Percentiles rank a stretch among this genome's conserved stretches.
Evolutionary conservation across 768 basidiomycete species (phyloP).

Genomic region (Amanita brunnescens): DNA sequence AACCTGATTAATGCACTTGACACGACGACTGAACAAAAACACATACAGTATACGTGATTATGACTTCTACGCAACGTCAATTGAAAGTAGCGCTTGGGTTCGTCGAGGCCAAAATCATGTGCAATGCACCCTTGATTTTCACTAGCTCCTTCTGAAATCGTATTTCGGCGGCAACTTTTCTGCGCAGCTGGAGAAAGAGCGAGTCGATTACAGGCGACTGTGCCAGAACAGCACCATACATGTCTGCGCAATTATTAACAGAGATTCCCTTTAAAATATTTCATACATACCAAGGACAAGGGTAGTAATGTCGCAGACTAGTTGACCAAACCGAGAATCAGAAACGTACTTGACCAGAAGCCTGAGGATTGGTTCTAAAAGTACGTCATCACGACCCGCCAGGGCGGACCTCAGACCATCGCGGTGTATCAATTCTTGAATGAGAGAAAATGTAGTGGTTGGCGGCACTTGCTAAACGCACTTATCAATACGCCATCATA

Average conservation of each 20-base stretch:
- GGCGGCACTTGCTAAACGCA: slow-evolving; percentile 66
- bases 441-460: slow-evolving; percentile 77
- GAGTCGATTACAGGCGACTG: slow-evolving; percentile 90
- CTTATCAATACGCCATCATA: background rate
- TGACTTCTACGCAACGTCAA: background rate
- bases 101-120: slow-evolving; percentile 76
- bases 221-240: slow-evolving; percentile 88
- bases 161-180: slow-evolving; percentile 80
- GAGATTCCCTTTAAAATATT: background rate
- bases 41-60: slow-evolving; percentile 1
- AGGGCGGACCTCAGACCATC: slow-evolving; percentile 85
- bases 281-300: slow-evolving; percentile 73
- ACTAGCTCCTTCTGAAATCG: slow-evolving; percentile 82
- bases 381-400: slow-evolving; percentile 85
- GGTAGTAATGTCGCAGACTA: slow-evolving; percentile 72
- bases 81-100: slow-evolving; percentile 13
- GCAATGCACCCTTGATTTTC: slow-evolving; percentile 77
- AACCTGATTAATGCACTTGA: slow-evolving; percentile 50
- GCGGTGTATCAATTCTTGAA: slow-evolving; percentile 88
- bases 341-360: slow-evolving; percentile 78
- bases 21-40: slow-evolving; percentile 12
- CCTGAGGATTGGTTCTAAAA: slow-evolving; percentile 85
- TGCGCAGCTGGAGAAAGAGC: slow-evolving; percentile 70
- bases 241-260: slow-evolving; percentile 44
- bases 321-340: slow-evolving; percentile 88